phyloP scores from a whole-genome alignment of 2,329 filamentous ascomycete genomes.

The Alternaria alternata region DNA sequence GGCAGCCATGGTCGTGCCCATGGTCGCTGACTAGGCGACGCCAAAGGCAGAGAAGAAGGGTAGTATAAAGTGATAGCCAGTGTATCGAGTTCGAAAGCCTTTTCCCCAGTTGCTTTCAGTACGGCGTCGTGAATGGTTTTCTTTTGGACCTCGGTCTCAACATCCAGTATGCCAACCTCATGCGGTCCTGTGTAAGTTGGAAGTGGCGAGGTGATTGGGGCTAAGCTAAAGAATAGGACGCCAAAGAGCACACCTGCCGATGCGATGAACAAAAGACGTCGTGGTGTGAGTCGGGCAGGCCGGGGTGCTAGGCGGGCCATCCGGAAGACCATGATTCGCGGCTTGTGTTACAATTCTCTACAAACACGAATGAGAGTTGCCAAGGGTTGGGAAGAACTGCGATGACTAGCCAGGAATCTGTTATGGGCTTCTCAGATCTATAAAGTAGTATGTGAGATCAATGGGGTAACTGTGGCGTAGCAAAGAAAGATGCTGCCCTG shows the following conservation, averaged over 20 bases:
- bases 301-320: slow-evolving; percentile 13
- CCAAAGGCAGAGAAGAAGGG: slow-evolving; percentile 44
- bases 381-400: not conserved
- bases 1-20: slow-evolving; percentile 55
- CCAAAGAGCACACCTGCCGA: slow-evolving; percentile 44
- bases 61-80: slow-evolving; percentile 58
- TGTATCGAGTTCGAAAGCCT: slow-evolving; percentile 56
- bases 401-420: not conserved
- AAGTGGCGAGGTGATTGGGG: slow-evolving; percentile 53
- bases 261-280: slow-evolving; percentile 35
- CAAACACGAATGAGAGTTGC: not conserved
- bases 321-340: slow-evolving; percentile 31
- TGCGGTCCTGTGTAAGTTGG: slow-evolving; percentile 54
- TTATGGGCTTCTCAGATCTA: not conserved
- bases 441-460: not conserved
- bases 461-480: not conserved
- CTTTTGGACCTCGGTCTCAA: slow-evolving; percentile 52
- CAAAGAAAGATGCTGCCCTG: not conserved
- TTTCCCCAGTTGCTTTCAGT: slow-evolving; percentile 50
- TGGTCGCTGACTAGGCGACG: slow-evolving; percentile 33
- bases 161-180: slow-evolving; percentile 55
- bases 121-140: slow-evolving; percentile 48
- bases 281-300: slow-evolving; percentile 25
- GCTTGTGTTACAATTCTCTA: slow-evolving; percentile 49
- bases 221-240: slow-evolving; percentile 51